Evolutionary conservation across 192 early-diverging fungal species (phyloP), one percentile per base, ranked within the genome.

Genomic region (Podila verticillata): DNA sequence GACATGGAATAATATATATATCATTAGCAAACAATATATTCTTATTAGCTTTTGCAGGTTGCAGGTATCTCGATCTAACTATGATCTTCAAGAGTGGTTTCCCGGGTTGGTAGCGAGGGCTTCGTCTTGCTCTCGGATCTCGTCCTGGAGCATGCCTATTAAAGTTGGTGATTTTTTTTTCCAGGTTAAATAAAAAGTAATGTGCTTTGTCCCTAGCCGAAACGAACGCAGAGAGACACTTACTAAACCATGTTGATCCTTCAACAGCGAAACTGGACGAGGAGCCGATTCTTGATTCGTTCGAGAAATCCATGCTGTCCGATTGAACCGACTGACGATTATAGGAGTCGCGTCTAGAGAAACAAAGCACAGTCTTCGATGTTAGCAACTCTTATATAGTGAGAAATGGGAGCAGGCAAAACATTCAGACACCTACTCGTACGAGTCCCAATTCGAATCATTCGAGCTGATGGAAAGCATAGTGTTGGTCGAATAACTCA

Each of bases 381-480:
- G 29, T 34, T 31, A 54, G 29, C n/a, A 58, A 49, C 44, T 47
- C 44, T 15, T 47, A 47, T 17, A 47, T 39, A 35, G 62, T 63
- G 36, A 47, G 22, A 12, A 39, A 68, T 26, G 39, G 44, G 15
- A 58, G n/a, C 10, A 59, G 9, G 5, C 34, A 49, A 44, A 35
- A 57, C 19, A 69, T 58, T 17, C 28, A 32, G 44, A 75, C n/a
- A 5, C 74, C 48, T 69, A 75, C 74, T 78, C 74, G 48, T 61
- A 56, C 17, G 49, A n/a, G 3, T 79, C 69, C 75, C 75, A 79
- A 3, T 59, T 67, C 2, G 75, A 79, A 26, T 79, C 75, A 15
- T 72, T 71, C 5, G 75, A 72, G 26, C 75, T 36, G 30, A 67
- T 79, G 7, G 75, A 79, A 2, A 79, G 65, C 75, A 79, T 63